phyloP scores from a whole-genome alignment of 495 filamentous ascomycete species.

The Amphirosellinia nigrospora region DNA sequence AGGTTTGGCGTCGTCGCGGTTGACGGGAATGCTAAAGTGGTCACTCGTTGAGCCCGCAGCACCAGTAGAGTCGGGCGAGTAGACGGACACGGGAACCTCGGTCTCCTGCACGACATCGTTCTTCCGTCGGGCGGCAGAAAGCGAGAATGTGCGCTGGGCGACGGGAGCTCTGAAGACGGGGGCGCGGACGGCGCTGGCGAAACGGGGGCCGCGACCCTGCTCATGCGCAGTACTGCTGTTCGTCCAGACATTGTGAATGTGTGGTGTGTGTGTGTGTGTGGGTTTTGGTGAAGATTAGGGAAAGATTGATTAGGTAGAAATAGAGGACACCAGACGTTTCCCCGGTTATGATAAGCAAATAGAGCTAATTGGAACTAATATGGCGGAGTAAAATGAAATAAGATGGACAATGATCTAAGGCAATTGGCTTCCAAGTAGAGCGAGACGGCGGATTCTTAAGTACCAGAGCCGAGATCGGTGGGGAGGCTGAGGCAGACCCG shows the following conservation, averaged over 20 bases:
- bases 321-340: not conserved
- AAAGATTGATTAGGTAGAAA: not conserved
- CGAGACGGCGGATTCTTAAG: slow-evolving; percentile 26
- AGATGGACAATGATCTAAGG: slow-evolving; percentile 4
- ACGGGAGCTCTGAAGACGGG: slow-evolving; percentile 44
- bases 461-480: slow-evolving; percentile 26
- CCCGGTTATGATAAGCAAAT: slow-evolving; percentile 16
- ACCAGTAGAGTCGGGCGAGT: slow-evolving; percentile 51
- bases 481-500: slow-evolving; percentile 16
- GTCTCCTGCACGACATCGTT: slow-evolving; percentile 56
- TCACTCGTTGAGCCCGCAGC: slow-evolving; percentile 57
- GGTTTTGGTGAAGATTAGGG: not conserved
- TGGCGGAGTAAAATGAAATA: slow-evolving; percentile 21
- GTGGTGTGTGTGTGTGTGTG: slow-evolving; percentile 24
- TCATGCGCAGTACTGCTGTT: slow-evolving; percentile 40
- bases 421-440: not conserved
- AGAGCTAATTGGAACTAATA: slow-evolving; percentile 1
- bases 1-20: slow-evolving; percentile 57
- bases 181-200: slow-evolving; percentile 33
- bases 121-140: slow-evolving; percentile 36
- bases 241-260: slow-evolving; percentile 50
- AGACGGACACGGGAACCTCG: slow-evolving; percentile 56
- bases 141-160: slow-evolving; percentile 43
- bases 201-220: slow-evolving; percentile 41
- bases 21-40: slow-evolving; percentile 77